Conservation (phyloP, 305 asterid species). For the Fraxinus platypoda region DNA sequence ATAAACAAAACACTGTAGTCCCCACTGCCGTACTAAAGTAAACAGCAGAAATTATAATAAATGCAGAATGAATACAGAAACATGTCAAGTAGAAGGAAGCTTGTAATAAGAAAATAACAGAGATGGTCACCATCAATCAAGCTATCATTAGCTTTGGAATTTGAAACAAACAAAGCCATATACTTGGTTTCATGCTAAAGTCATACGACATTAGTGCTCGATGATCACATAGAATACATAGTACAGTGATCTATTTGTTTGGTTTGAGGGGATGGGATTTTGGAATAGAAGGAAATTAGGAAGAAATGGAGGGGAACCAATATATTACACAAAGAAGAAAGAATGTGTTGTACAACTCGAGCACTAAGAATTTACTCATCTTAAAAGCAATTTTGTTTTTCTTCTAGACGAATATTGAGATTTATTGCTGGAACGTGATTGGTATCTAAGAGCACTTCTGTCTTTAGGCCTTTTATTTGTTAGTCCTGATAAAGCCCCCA, state of each 20-base stretch:
- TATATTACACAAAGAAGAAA: not conserved
- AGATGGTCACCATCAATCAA: not conserved
- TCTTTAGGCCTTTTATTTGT: not conserved
- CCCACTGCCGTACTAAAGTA: not conserved
- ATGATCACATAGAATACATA: not conserved
- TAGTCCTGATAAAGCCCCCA: not conserved
- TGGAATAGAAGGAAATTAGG: not conserved
- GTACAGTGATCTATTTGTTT: not conserved
- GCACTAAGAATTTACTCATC: not conserved
- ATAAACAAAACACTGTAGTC: not conserved
- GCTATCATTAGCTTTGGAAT: not conserved
- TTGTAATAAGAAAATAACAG: not conserved
- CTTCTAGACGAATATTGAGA: too few relatives aligned
- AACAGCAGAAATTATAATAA: not conserved
- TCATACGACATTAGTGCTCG: not conserved
- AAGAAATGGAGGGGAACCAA: not conserved
- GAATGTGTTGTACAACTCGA: not conserved
- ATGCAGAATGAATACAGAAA: not conserved
- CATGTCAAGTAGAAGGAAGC: not conserved
- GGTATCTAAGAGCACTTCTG: not conserved
- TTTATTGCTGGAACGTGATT: too few relatives aligned
- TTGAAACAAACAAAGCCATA: not conserved
- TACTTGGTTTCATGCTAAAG: not conserved
- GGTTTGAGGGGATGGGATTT: not conserved
- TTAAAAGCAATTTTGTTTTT: too few relatives aligned